A percentile compares a stretch with the other conserved stretches of the same genome.
phyloP scores from a whole-genome alignment of 768 basidiomycete species.

The Boletus sp. region DNA sequence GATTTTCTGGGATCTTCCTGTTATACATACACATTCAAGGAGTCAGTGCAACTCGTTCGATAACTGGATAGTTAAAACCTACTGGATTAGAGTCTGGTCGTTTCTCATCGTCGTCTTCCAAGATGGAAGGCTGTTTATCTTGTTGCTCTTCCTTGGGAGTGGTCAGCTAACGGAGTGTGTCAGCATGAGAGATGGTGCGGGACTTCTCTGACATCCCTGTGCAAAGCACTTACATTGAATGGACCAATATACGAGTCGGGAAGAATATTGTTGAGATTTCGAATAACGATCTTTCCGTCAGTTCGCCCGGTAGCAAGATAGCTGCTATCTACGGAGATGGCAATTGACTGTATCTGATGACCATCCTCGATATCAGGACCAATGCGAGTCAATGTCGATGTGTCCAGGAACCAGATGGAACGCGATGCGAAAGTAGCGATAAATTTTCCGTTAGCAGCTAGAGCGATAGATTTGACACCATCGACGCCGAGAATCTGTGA shows the following conservation, averaged over 20 bases:
- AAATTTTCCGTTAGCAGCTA: not conserved
- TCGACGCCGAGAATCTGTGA: not conserved
- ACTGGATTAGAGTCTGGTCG: not conserved
- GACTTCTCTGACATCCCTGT: not conserved
- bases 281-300: not conserved
- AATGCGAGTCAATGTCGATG: not conserved
- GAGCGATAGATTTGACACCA: not conserved
- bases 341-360: accelerated
- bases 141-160: not conserved
- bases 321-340: not conserved
- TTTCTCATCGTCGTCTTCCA: not conserved
- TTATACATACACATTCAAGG: not conserved
- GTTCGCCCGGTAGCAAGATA: not conserved
- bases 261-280: not conserved
- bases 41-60: not conserved
- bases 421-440: not conserved
- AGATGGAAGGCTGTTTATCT: not conserved
- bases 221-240: not conserved
- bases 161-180: not conserved
- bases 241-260: not conserved
- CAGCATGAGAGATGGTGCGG: not conserved
- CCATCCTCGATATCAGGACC: not conserved
- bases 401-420: not conserved
- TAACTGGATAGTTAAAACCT: too few relatives aligned
- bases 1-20: not conserved